Evolutionary conservation across 176 grass and related monocot species (phyloP).

Genomic region (Dendrocalamus sinicus): DNA sequence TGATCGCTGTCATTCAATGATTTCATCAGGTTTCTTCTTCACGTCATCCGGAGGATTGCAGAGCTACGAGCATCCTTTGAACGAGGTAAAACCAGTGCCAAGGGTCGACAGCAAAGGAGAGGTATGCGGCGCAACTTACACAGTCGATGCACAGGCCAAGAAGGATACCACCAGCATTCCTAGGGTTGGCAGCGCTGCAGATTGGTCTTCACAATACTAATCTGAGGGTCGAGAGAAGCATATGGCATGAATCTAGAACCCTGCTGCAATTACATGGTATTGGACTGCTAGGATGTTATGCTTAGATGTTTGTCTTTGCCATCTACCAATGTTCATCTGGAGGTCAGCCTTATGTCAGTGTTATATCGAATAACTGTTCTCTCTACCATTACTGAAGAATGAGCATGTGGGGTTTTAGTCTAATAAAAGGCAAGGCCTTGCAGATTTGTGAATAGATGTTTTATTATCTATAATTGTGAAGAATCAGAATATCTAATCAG

Average conservation of each 20-base stretch:
- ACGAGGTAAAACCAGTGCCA: conserved; percentile 75
- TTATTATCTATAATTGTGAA: background rate
- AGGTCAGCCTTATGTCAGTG: background rate
- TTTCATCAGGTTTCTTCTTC: conserved; percentile 75
- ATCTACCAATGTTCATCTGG: background rate
- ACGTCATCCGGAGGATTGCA: conserved; percentile 65
- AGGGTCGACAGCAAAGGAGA: conserved; percentile 77
- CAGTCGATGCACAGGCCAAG: conserved; percentile 61
- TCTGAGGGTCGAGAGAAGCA: background rate
- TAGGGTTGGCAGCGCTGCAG: conserved; percentile 64
- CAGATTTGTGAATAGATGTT: background rate
- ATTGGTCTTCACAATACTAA: conserved; percentile 71
- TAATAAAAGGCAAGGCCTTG: conserved; percentile 7
- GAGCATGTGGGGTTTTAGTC: background rate
- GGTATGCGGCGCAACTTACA: conserved; percentile 68
- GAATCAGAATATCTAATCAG: background rate
- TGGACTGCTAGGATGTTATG: background rate
- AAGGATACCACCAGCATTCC: conserved; percentile 67
- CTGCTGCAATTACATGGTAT: background rate
- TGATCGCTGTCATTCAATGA: background rate
- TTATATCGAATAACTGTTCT: background rate
- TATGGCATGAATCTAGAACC: background rate
- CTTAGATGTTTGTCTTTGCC: background rate
- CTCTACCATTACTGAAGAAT: conserved; percentile 1
- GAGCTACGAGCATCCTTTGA: conserved; percentile 82